Evolutionary conservation across 257 asterid species (phyloP).

Genomic region (Mentha longifolia): DNA sequence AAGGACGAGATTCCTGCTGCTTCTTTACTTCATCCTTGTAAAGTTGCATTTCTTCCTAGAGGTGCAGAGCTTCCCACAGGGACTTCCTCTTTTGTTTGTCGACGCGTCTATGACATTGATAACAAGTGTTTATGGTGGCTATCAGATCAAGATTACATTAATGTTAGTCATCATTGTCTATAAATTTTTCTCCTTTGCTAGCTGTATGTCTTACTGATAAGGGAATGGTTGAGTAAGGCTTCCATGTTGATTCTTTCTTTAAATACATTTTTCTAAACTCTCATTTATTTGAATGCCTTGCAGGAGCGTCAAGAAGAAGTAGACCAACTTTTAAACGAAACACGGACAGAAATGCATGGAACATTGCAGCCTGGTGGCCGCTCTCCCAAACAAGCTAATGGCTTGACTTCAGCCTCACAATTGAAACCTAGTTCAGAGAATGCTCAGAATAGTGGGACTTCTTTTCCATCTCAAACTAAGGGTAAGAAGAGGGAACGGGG

Average conservation of each 20-base stretch:
- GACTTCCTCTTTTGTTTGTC: conserved; percentile 82
- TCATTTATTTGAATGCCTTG: conserved; percentile 20
- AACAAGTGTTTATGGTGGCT: conserved; percentile 81
- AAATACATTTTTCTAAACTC: not conserved
- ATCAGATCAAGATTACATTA: conserved; percentile 80
- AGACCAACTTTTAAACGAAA: conserved; percentile 64
- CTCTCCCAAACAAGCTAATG: conserved; percentile 82
- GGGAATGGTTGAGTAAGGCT: not conserved
- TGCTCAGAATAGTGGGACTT: conserved; percentile 60
- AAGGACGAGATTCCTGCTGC: conserved; percentile 84
- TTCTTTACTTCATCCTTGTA: conserved; percentile 90
- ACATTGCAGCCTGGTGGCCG: conserved; percentile 75
- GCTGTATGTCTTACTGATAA: conserved; percentile 1
- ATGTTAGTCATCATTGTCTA: conserved; percentile 62
- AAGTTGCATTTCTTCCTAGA: conserved; percentile 96
- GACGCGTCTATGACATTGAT: conserved; percentile 74
- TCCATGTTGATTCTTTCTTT: not conserved
- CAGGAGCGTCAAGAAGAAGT: conserved; percentile 92
- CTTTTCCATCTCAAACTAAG: conserved; percentile 68
- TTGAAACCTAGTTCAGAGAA: conserved; percentile 65
- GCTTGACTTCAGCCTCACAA: conserved; percentile 66
- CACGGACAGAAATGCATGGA: conserved; percentile 76
- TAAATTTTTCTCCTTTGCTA: conserved; percentile 28
- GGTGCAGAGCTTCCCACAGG: conserved; percentile 81
- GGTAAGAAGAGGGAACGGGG: conserved; percentile 94